phyloP scores from a whole-genome alignment of 306 rosid genomes.

The Senna tora region DNA sequence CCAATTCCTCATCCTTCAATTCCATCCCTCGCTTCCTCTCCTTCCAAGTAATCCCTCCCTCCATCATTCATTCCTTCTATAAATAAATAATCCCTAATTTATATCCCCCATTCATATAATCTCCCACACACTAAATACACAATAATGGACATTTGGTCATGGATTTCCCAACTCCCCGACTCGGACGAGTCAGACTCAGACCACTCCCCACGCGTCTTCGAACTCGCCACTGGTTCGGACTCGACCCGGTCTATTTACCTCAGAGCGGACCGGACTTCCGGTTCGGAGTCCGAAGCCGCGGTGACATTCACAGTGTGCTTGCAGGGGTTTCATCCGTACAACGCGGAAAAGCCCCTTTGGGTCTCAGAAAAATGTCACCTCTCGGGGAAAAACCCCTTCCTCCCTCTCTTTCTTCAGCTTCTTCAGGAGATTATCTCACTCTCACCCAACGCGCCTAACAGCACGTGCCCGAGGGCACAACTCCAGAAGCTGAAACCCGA shows the following conservation, averaged over 20 bases:
- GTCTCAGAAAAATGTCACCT: constrained; percentile 69
- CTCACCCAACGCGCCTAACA: constrained; percentile 69
- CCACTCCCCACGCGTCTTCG: constrained; percentile 46
- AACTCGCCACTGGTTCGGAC: constrained; percentile 52
- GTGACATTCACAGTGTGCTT: constrained; percentile 60
- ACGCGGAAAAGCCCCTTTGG: constrained; percentile 60
- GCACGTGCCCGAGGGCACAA: constrained; percentile 86
- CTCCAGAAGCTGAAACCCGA: constrained; percentile 76
- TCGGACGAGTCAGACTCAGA: constrained; percentile 51
- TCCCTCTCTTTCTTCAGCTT: constrained; percentile 78
- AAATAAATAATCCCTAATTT: constrained; percentile 1
- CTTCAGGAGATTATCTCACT: constrained; percentile 81
- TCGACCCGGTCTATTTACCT: constrained; percentile 60
- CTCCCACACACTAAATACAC: not conserved
- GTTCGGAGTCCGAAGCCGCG: constrained; percentile 48
- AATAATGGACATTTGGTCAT: constrained; percentile 79
- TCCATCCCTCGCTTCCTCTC: constrained; percentile 42
- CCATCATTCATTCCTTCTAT: constrained; percentile 58
- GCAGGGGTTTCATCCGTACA: constrained; percentile 59
- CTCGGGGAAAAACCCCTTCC: constrained; percentile 72
- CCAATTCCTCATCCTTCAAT: constrained; percentile 42
- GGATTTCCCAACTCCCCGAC: constrained; percentile 80
- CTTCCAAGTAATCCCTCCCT: constrained; percentile 51
- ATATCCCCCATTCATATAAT: constrained; percentile 18
- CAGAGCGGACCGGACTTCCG: constrained; percentile 57